These are phyloP conservation scores for Diaporthe aspalathi DNA, from an alignment of 2,329 filamentous ascomycete genomes.

Conservation along the genomic window DNA sequence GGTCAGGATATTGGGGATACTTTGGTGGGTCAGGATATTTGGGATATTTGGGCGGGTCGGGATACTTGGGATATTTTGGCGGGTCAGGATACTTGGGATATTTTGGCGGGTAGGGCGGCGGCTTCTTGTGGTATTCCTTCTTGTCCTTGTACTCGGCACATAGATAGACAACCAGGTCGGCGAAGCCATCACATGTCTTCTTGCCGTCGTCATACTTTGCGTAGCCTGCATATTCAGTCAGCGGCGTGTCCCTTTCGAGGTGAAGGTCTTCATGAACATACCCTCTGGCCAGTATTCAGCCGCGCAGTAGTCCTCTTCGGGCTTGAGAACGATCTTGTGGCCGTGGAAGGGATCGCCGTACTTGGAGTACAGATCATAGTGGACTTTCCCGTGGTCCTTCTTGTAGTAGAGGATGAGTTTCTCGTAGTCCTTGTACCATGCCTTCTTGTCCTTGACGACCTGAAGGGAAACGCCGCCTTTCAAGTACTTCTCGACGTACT, in stretches of 20 bases:
- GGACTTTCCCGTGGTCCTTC: slow-evolving; percentile 4
- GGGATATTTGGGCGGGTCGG: background rate
- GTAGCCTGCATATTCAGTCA: slow-evolving; percentile 9
- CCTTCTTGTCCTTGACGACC: slow-evolving; percentile 27
- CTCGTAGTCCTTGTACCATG: slow-evolving; percentile 25
- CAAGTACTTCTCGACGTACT: slow-evolving; percentile 32
- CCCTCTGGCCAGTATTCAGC: slow-evolving; percentile 30
- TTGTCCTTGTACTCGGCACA: slow-evolving; percentile 20
- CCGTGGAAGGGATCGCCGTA: slow-evolving; percentile 34
- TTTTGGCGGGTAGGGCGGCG: background rate
- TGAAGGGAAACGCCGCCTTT: slow-evolving; percentile 34
- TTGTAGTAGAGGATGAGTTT: slow-evolving; percentile 38
- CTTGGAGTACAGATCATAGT: slow-evolving; percentile 36
- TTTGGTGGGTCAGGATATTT: background rate
- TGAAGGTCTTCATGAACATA: background rate
- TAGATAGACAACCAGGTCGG: slow-evolving; percentile 27
- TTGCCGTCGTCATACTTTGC: slow-evolving; percentile 17
- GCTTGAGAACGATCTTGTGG: slow-evolving; percentile 21
- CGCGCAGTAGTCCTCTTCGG: slow-evolving; percentile 31
- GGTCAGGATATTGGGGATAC: background rate
- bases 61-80: background rate
- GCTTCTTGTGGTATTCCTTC: background rate
- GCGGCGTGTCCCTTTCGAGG: background rate
- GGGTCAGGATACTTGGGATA: background rate
- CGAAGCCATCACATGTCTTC: slow-evolving; percentile 29